Conservation (phyloP, 2,329 filamentous ascomycete species). For the Neonectria coccinea region DNA sequence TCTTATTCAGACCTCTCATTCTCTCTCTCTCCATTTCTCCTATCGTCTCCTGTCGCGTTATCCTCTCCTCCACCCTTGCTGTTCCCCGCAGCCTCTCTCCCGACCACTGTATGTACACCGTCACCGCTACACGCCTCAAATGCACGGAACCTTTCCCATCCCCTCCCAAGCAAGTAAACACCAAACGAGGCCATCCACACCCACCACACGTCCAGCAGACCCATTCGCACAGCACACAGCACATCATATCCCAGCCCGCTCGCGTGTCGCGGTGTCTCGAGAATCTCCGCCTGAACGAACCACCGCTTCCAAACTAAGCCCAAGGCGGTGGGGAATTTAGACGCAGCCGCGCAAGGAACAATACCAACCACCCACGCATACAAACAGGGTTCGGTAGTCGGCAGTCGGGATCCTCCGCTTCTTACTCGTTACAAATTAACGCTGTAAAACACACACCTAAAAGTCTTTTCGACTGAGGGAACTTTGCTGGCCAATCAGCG, state of each 20-base stretch:
- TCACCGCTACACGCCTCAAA: slow-evolving; percentile 22
- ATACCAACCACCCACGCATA: neutral
- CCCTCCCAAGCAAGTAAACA: slow-evolving; percentile 8
- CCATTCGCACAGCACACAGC: neutral
- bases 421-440: neutral
- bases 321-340: slow-evolving; percentile 1
- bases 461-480: slow-evolving; percentile 33
- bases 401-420: slow-evolving; percentile 7
- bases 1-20: neutral
- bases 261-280: neutral
- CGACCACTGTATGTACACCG: neutral
- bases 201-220: neutral
- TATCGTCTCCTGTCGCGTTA: neutral
- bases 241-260: neutral
- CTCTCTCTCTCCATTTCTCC: neutral
- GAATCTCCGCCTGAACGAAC: neutral
- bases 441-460: neutral
- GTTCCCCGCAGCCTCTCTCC: slow-evolving; percentile 2
- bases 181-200: neutral
- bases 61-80: neutral
- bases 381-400: neutral
- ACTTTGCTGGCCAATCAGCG: slow-evolving; percentile 49
- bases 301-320: neutral
- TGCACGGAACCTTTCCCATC: slow-evolving; percentile 35
- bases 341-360: slow-evolving; percentile 3